A percentile compares a stretch with the other conserved stretches of the same genome.
phyloP scores from a whole-genome alignment of 768 basidiomycete species.

The Tricholoma sp. region DNA sequence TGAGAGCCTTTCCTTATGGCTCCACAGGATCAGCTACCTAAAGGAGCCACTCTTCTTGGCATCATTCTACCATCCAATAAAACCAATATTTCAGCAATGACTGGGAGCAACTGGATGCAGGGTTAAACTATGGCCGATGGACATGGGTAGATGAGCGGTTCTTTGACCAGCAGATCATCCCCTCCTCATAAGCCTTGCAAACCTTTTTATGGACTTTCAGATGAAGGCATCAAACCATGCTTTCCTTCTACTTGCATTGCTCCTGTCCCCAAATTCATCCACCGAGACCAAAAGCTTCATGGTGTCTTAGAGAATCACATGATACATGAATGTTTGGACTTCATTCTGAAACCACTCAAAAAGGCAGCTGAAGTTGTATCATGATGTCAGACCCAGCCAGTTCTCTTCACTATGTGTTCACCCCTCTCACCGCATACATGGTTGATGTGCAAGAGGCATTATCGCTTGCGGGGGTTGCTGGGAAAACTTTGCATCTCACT shows the following conservation, averaged over 20 bases:
- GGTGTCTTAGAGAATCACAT: constrained; percentile 23
- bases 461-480: constrained; percentile 22
- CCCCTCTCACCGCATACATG: constrained; percentile 24
- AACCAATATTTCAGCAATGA: too few species aligned
- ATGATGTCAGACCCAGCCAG: constrained; percentile 26
- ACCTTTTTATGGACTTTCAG: constrained; percentile 10
- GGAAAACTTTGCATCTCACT: constrained; percentile 27
- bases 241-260: constrained; percentile 13
- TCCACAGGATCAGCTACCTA: neutral
- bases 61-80: too few species aligned
- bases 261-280: constrained; percentile 14
- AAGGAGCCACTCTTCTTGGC: constrained; percentile 16
- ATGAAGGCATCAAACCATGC: constrained; percentile 14
- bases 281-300: constrained; percentile 3
- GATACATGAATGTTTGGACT: constrained; percentile 23
- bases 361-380: constrained; percentile 17
- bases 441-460: constrained; percentile 28
- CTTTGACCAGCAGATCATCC: constrained; percentile 9
- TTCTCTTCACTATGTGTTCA: constrained; percentile 18
- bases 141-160: too few species aligned
- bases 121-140: too few species aligned
- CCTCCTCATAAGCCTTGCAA: constrained; percentile 10
- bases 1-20: neutral
- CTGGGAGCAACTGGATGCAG: too few species aligned
- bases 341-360: too few species aligned